Evolutionary conservation across 331 rosid genomes (phyloP).

Genomic region (Phaseolus coccineus): DNA sequence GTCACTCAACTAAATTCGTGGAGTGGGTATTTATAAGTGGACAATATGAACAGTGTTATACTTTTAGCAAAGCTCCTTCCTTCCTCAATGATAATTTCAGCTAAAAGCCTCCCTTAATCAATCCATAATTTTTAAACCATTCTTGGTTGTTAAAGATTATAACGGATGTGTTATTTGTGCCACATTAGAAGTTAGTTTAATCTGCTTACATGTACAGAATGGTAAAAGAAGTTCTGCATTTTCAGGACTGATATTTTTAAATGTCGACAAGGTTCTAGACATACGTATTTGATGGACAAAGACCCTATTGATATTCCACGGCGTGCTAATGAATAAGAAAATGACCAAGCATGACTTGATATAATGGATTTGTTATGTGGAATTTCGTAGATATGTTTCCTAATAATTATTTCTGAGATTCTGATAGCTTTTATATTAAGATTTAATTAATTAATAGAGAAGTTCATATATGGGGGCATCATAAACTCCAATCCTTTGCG

Average conservation of each 20-base stretch:
- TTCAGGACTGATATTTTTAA: slow-evolving; percentile 8
- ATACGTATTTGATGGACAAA: slow-evolving; percentile 21
- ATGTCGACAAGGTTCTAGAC: slow-evolving; percentile 30
- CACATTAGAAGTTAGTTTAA: slow-evolving; percentile 16
- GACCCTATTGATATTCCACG: not conserved
- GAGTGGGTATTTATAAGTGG: slow-evolving; percentile 26
- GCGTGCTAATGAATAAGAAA: not conserved
- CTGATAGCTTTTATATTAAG: slow-evolving; percentile 13
- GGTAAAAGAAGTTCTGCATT: slow-evolving; percentile 23
- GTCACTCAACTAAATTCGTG: slow-evolving; percentile 22
- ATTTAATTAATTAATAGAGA: not conserved
- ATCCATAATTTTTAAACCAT: slow-evolving; percentile 2
- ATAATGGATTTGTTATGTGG: slow-evolving; percentile 27
- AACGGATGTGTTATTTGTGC: not conserved
- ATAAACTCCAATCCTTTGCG: not conserved
- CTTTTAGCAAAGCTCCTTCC: slow-evolving; percentile 31
- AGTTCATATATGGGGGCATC: not conserved
- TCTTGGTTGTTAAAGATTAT: slow-evolving; percentile 21
- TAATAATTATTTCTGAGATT: slow-evolving; percentile 10
- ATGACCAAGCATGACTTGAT: not conserved
- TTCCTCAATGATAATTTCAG: slow-evolving; percentile 17
- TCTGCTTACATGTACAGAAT: slow-evolving; percentile 34
- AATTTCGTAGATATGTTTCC: not conserved
- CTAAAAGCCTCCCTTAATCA: not conserved
- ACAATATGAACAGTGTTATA: slow-evolving; percentile 3